Conservation (phyloP, 257 asterid genomes). For the Solanum tacnaense region DNA sequence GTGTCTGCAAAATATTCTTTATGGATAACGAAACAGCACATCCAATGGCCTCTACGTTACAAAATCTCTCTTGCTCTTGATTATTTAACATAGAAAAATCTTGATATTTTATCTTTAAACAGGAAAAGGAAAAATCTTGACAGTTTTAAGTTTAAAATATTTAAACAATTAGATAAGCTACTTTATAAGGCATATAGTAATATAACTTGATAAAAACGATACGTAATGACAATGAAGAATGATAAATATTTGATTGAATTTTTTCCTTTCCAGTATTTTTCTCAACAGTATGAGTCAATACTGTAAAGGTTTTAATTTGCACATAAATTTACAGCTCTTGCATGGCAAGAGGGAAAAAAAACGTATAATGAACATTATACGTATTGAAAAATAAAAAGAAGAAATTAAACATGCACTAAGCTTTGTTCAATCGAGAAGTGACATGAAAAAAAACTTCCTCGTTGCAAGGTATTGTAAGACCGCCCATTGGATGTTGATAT, state of each 20-base stretch:
- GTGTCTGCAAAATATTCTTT: background rate
- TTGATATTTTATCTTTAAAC: background rate
- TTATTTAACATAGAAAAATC: background rate
- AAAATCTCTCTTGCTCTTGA: background rate
- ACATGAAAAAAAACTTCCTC: background rate
- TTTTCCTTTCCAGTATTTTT: background rate
- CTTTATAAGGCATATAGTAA: background rate
- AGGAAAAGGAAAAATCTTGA: background rate
- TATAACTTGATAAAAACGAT: background rate
- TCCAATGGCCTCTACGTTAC: background rate
- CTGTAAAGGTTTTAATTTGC: background rate
- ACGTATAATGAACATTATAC: background rate
- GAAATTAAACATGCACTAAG: background rate
- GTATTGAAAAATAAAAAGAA: background rate
- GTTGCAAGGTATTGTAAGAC: slow-evolving; percentile 2
- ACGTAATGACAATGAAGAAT: background rate
- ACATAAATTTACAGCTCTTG: background rate
- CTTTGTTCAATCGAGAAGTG: slow-evolving; percentile 1
- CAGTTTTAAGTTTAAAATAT: background rate
- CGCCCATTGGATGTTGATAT: slow-evolving; percentile 4
- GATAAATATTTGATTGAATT: background rate
- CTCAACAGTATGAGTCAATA: background rate
- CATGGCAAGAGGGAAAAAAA: background rate
- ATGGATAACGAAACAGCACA: background rate
- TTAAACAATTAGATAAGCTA: background rate